Conservation (phyloP, 2,329 filamentous ascomycete species). For the Trichoderma hamatum region DNA sequence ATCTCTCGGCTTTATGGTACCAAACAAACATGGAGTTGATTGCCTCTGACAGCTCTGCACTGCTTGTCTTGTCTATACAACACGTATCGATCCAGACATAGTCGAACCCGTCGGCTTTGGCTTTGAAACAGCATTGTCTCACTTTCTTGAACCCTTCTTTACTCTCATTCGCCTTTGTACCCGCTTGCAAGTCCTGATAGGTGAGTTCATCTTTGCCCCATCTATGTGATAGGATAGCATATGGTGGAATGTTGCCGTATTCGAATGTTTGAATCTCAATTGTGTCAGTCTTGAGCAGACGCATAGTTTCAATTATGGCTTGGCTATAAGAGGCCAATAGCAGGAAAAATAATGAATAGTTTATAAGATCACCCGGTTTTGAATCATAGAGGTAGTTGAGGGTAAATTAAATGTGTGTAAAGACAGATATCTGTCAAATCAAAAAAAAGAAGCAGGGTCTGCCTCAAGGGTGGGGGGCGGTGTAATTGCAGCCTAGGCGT, state of each 20-base stretch:
- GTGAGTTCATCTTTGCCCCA: slow-evolving; percentile 14
- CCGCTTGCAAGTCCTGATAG: not conserved
- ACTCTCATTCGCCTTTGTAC: not conserved
- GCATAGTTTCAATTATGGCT: not conserved
- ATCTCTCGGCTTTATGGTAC: not conserved
- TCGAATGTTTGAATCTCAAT: slow-evolving; percentile 3
- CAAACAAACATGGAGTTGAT: slow-evolving; percentile 22
- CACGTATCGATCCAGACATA: slow-evolving; percentile 15
- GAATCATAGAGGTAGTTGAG: no score
- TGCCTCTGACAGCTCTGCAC: slow-evolving; percentile 11
- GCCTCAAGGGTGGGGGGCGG: no score
- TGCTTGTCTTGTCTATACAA: slow-evolving; percentile 11
- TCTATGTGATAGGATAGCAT: slow-evolving; percentile 18
- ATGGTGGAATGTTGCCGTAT: not conserved
- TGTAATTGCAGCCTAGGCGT: no score
- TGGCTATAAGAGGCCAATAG: not conserved
- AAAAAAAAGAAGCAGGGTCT: no score
- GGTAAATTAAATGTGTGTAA: no score
- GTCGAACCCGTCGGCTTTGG: slow-evolving; percentile 8
- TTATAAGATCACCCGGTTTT: no score
- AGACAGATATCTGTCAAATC: no score
- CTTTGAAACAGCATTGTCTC: slow-evolving; percentile 3
- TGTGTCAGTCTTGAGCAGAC: not conserved
- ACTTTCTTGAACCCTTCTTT: slow-evolving; percentile 10
- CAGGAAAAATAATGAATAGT: not conserved